Evolutionary conservation across 805 yeast species (phyloP).

Genomic region (Ogataea pilisensis): DNA sequence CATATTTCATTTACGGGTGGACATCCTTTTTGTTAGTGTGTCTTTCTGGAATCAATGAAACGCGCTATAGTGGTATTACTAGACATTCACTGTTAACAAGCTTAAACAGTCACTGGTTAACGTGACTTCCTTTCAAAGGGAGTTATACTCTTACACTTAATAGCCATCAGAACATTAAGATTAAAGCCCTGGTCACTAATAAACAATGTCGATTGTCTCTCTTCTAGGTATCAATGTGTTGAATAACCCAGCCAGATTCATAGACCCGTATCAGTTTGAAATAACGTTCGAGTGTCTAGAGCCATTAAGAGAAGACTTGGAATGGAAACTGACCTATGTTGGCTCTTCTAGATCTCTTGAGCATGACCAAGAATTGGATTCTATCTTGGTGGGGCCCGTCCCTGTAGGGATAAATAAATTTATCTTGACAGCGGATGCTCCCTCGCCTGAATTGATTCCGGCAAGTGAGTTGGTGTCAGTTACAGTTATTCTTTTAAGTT

Average conservation of each 20-base stretch:
- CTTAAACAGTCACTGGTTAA: no score
- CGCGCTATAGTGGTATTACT: no score
- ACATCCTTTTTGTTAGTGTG: no score
- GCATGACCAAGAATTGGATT: conserved; percentile 95
- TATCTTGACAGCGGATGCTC: conserved; percentile 92
- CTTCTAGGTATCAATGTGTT: conserved; percentile 85
- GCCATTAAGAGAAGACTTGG: conserved; percentile 85
- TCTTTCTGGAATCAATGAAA: no score
- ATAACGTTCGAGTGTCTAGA: conserved; percentile 97
- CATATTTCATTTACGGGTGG: no score
- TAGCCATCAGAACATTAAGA: no score
- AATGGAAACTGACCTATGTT: conserved; percentile 96
- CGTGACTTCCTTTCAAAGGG: no score
- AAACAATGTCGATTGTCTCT: conserved; percentile 84
- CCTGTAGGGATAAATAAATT: conserved; percentile 97
- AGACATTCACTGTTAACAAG: no score
- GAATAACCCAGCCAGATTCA: conserved; percentile 91
- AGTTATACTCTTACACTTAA: no score
- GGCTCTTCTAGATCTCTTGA: conserved; percentile 93
- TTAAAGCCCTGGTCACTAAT: no score
- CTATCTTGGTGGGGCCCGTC: conserved; percentile 96
- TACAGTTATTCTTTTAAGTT: conserved; percentile 87
- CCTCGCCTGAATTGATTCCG: conserved; percentile 92
- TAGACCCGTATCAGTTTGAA: conserved; percentile 93
- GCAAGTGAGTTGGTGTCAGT: conserved; percentile 93